Evolutionary conservation across 345 rosid genomes (phyloP), one percentile per base, ranked within the genome.

Genomic region (Acer campestre): DNA sequence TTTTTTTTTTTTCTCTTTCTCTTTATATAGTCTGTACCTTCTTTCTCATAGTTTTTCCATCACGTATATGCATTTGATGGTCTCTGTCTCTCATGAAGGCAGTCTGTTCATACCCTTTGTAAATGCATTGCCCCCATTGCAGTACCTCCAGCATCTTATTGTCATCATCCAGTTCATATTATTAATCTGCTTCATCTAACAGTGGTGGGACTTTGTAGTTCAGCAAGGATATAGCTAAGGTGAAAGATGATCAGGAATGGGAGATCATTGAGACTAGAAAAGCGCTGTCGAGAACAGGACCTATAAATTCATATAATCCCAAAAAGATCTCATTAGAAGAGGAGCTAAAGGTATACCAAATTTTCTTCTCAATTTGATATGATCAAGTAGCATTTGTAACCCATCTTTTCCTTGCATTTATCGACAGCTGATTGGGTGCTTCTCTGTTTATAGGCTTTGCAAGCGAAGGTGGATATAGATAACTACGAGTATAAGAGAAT

Each of bases 141-240:
- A 53, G 59, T 58, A 73, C n/a, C 20, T 59, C 63, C 25, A 49
- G 20, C 56, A 59, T 66, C 64, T 4, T 77, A 7, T 53, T 42
- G 1, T 23, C 58, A 38, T 63, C n/a, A 6, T 58, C 17, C 56
- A 3, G 13, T 29, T n/a, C 74, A 55, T 23, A 27, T 27, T 59
- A 68, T 14, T 73, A 18, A 46, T 42, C 8, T 64, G 76, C 7
- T 68, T 72, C 55, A 40, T 82, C 81, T 84, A 70, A 81, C 56
- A 66, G 46, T 75, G 69, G 18, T 63, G 44, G 64, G 48, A 49
- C 61, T 74, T 81, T 75, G 76, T 87, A 72, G 82, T 83, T 82
- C 93, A 93, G 98, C 86, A 92, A 92, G 91, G 97, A 94, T 80
- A 91, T 92, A 9, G 89, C 93, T 29, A 92, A 90, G 86, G 97